A percentile compares a stretch with the other conserved stretches of the same genome.
Conservation (phyloP, 2,329 filamentous ascomycete genomes). For the Sporothrix luriei region DNA sequence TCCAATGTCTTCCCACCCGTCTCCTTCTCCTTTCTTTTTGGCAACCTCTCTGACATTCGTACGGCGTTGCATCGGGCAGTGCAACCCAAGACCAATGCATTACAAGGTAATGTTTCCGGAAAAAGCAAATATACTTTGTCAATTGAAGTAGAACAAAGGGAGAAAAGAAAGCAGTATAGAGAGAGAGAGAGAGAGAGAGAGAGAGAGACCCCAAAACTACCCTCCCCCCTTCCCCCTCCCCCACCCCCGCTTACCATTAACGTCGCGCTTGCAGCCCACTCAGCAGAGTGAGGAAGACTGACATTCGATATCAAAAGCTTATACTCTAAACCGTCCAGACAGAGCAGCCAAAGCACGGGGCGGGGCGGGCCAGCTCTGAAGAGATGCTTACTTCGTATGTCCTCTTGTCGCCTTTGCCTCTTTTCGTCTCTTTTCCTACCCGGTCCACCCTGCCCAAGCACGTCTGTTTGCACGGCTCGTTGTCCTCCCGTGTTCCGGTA, state of each 20-base stretch:
- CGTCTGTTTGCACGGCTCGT: conserved; percentile 19
- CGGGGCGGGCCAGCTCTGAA: conserved; percentile 1
- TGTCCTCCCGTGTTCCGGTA: neutral
- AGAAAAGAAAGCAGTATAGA: neutral
- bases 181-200: too few relatives aligned
- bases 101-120: conserved; percentile 3
- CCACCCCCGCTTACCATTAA: neutral
- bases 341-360: neutral
- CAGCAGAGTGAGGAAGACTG: too few relatives aligned
- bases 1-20: neutral
- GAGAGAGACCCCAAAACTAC: too few relatives aligned
- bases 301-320: neutral
- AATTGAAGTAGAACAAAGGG: neutral
- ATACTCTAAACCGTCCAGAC: neutral
- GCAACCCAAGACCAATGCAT: neutral
- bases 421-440: too few relatives aligned
- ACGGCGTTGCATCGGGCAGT: conserved; percentile 9
- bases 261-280: neutral
- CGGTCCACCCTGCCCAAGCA: too few relatives aligned
- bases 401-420: too few relatives aligned
- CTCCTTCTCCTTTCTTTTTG: neutral
- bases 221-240: neutral
- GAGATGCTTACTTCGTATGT: too few relatives aligned
- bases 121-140: conserved; percentile 16
- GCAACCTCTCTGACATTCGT: too few relatives aligned